phyloP scores from a whole-genome alignment of 108 stramenopile species.

The Conticribra weissflogii region DNA sequence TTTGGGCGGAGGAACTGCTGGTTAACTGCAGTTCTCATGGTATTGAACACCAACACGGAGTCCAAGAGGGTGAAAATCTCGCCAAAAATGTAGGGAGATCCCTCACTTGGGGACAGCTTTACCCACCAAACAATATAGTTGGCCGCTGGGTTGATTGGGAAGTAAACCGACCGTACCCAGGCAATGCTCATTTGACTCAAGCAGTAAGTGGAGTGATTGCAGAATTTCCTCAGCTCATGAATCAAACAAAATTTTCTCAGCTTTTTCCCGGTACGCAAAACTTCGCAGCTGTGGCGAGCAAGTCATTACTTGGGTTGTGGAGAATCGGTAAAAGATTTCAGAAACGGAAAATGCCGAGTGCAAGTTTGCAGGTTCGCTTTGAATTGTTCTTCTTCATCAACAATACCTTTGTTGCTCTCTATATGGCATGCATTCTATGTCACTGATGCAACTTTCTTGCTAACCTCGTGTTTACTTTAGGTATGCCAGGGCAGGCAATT shows the following conservation, averaged over 20 bases:
- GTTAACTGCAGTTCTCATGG: constrained; percentile 22
- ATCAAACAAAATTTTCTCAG: background rate
- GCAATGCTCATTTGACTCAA: constrained; percentile 4
- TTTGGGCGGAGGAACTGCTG: constrained; percentile 45
- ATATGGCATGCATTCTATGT: no score
- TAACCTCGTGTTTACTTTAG: background rate
- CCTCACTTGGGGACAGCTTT: constrained; percentile 32
- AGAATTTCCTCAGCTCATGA: background rate
- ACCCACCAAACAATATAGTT: constrained; percentile 12
- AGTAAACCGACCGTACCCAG: constrained; percentile 1
- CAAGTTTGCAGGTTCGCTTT: background rate
- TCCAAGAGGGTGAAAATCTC: constrained; percentile 34
- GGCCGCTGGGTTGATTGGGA: constrained; percentile 5
- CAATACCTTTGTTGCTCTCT: background rate
- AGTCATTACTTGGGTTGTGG: constrained; percentile 1
- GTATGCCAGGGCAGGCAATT: constrained; percentile 3
- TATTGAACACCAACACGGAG: constrained; percentile 38
- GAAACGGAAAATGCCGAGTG: background rate
- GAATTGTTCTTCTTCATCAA: background rate
- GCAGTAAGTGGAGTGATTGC: background rate
- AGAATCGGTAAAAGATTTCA: background rate
- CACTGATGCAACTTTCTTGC: background rate
- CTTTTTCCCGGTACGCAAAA: no score
- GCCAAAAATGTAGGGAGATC: constrained; percentile 33
- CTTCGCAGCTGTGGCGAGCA: background rate